Percentiles rank a stretch among this genome's conserved stretches.
These are phyloP conservation scores for Xanthoconium stramineum DNA, from an alignment of 768 basidiomycete genomes.

Conservation along the genomic window DNA sequence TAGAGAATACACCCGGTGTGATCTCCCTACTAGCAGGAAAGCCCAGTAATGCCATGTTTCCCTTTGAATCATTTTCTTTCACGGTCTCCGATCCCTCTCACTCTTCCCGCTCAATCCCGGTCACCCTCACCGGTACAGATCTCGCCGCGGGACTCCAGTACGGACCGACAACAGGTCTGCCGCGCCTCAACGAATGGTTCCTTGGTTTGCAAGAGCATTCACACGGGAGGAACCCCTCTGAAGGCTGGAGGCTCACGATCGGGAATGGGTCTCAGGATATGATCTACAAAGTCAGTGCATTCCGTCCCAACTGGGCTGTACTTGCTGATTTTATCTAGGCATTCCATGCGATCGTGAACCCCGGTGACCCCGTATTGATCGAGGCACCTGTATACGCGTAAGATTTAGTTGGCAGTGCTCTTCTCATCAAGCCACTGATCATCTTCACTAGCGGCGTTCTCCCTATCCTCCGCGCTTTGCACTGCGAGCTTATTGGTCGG, in stretches of 20 bases:
- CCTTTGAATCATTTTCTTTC: slow-evolving; percentile 78
- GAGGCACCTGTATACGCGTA: slow-evolving; percentile 82
- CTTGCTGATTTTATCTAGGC: slow-evolving; percentile 44
- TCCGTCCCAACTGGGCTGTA: neutral
- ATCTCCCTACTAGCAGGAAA: slow-evolving; percentile 88
- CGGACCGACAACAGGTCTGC: slow-evolving; percentile 65
- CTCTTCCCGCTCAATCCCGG: slow-evolving; percentile 40
- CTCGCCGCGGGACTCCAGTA: slow-evolving; percentile 75
- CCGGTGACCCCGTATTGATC: slow-evolving; percentile 76
- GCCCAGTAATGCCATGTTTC: slow-evolving; percentile 88
- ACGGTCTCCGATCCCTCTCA: slow-evolving; percentile 50
- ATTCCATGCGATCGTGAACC: slow-evolving; percentile 65
- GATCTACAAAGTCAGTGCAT: slow-evolving; percentile 66
- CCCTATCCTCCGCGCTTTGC: slow-evolving; percentile 55
- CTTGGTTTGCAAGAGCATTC: slow-evolving; percentile 63
- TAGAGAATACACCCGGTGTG: slow-evolving; percentile 75
- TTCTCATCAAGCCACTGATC: slow-evolving; percentile 12
- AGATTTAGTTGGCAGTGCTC: slow-evolving; percentile 23
- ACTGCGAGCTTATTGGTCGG: slow-evolving; percentile 59
- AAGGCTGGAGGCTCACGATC: slow-evolving; percentile 74
- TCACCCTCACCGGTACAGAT: slow-evolving; percentile 57
- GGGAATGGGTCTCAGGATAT: slow-evolving; percentile 89
- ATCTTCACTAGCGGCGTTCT: slow-evolving; percentile 52
- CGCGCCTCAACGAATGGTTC: slow-evolving; percentile 66
- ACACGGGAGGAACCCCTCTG: slow-evolving; percentile 60